Evolutionary conservation across 768 basidiomycete genomes (phyloP), one percentile per base, ranked within the genome.

Genomic region (Phaffia tasmanica): DNA sequence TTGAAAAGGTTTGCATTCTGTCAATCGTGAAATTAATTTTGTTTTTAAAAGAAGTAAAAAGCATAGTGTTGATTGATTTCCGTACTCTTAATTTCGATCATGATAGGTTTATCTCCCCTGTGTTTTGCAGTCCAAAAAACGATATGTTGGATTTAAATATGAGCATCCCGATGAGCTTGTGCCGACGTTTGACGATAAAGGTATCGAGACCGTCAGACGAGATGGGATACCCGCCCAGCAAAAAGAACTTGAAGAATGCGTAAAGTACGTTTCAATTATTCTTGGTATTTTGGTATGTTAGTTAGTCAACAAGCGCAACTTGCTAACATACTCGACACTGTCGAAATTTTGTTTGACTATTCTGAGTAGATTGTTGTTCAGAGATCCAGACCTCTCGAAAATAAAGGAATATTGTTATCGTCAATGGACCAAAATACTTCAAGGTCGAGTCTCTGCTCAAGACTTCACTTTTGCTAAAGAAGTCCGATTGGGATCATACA

Each of bases 111-210:
- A 97, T 75, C 81, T 92, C 54, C 92, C 92, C 2, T 93, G 88
- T 72, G 84, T 97, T 0, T 81, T 99, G n/a, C 83, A 95, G 81
- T 89, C 94, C 1, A 99, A 99, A 81, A 99, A 99, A 75, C 84
- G 94, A 71, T 99, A 99, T 71, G 94, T 98, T 25, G 95, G 95
- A 0, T 95, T 89, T 80, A 94, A 92, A 74, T 97, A 86, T 70
- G 95, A 99, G 76, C 81, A 78, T 62, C 82, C 86, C 0, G 87
- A 91, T 70, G 89, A 95, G 16, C 75, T 66, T 0, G 84, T 86
- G 56, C 89, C 92, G 1, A 79, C 77, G 0, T 95, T 98, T 71
- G 94, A 99, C 71, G 95, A 92, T 7, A 98, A 99, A 74, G 95
- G 95, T 0, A 97, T 99, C 62, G 95, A 99, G 77, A 97, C 92